A percentile compares a stretch with the other conserved stretches of the same genome.
phyloP scores from a whole-genome alignment of 768 basidiomycete genomes.

The Exidia glandulosa region DNA sequence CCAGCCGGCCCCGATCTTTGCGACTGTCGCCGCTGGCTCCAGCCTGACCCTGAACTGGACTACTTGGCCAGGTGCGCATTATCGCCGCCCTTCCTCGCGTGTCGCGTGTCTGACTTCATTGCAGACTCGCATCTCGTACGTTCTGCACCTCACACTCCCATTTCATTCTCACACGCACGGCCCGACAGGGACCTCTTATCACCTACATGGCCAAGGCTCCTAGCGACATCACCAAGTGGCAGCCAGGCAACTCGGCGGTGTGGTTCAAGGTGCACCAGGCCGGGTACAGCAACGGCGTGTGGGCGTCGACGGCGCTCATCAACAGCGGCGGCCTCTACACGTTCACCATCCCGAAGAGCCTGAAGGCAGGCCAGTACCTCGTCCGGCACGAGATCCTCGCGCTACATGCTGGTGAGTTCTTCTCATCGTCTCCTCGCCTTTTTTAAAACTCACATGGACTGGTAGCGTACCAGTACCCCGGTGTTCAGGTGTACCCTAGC shows the following conservation, averaged over 20 bases:
- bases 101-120: no score
- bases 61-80: slow-evolving; percentile 14
- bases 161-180: neutral
- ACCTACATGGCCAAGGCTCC: slow-evolving; percentile 39
- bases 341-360: slow-evolving; percentile 35
- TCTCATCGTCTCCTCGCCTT: no score
- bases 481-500: slow-evolving; percentile 32
- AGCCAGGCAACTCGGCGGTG: slow-evolving; percentile 30
- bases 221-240: slow-evolving; percentile 32
- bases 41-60: slow-evolving; percentile 32
- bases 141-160: neutral
- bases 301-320: slow-evolving; percentile 34
- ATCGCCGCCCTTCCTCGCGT: no score
- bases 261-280: slow-evolving; percentile 42
- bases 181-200: slow-evolving; percentile 29
- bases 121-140: slow-evolving; percentile 9
- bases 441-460: neutral
- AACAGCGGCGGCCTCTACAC: slow-evolving; percentile 31
- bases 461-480: neutral
- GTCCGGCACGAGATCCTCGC: slow-evolving; percentile 30
- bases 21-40: slow-evolving; percentile 31
- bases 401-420: neutral
- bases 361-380: slow-evolving; percentile 38
- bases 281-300: slow-evolving; percentile 35
- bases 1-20: slow-evolving; percentile 28